Percentiles rank a stretch among this genome's conserved stretches.
These are phyloP conservation scores for Haplosporangium sp. DNA, from an alignment of 371 early-diverging fungal genomes.

Conservation along the genomic window DNA sequence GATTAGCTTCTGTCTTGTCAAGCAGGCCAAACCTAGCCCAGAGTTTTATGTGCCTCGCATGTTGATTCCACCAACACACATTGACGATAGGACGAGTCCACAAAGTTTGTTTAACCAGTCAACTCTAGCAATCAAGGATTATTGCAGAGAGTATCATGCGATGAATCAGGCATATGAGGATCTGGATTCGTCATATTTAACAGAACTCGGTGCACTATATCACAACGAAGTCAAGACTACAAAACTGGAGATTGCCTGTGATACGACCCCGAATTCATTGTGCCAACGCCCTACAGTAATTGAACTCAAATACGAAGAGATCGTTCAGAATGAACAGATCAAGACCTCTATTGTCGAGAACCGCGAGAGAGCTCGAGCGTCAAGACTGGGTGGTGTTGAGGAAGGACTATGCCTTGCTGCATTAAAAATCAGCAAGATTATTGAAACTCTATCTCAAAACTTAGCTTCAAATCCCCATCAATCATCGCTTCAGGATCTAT, in stretches of 20 bases:
- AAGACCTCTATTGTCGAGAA: slow-evolving; percentile 40
- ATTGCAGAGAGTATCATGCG: slow-evolving; percentile 43
- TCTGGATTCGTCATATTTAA: slow-evolving; percentile 52
- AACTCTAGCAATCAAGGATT: slow-evolving; percentile 36
- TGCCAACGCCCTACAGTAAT: slow-evolving; percentile 56
- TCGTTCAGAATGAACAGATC: slow-evolving; percentile 41
- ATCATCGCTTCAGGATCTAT: slow-evolving; percentile 8
- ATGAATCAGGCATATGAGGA: slow-evolving; percentile 38
- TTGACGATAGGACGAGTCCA: slow-evolving; percentile 29
- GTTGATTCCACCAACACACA: slow-evolving; percentile 12
- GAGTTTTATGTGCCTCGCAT: slow-evolving; percentile 30
- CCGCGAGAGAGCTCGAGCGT: slow-evolving; percentile 26
- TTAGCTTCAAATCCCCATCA: neutral
- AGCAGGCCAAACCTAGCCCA: slow-evolving; percentile 43
- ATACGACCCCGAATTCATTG: slow-evolving; percentile 44
- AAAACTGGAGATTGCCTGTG: slow-evolving; percentile 55
- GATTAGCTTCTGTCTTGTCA: slow-evolving; percentile 33
- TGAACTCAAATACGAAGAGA: slow-evolving; percentile 43
- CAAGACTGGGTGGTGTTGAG: slow-evolving; percentile 30
- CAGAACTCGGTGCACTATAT: slow-evolving; percentile 49
- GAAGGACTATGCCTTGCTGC: slow-evolving; percentile 34
- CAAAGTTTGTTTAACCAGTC: slow-evolving; percentile 48
- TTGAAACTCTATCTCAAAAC: slow-evolving; percentile 9
- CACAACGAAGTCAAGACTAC: slow-evolving; percentile 42
- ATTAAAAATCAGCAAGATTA: slow-evolving; percentile 23